These are phyloP conservation scores for Multifurca ochricompacta DNA, from an alignment of 768 basidiomycete genomes.

Conservation along the genomic window DNA sequence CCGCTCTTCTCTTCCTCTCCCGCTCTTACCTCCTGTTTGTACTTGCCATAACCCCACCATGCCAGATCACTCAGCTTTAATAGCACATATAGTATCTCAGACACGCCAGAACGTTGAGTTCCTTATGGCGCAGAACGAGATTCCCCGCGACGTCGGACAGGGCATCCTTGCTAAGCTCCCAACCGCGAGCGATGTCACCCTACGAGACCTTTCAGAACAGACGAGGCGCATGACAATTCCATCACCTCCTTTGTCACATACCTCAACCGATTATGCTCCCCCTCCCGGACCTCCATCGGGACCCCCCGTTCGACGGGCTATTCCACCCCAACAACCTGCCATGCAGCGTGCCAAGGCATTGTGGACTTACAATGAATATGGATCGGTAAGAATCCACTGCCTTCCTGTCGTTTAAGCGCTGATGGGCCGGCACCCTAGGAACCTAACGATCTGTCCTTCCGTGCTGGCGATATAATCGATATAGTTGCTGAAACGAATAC, in stretches of 20 bases:
- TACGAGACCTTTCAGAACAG: conserved; percentile 17
- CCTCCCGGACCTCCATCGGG: conserved; percentile 1
- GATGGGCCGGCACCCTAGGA: conserved; percentile 40
- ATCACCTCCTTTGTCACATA: background rate
- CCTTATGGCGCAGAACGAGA: conserved; percentile 36
- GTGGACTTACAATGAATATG: conserved; percentile 62
- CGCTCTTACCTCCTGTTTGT: background rate
- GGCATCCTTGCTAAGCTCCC: conserved; percentile 35
- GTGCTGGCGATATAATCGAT: conserved; percentile 67
- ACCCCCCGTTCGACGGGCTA: conserved; percentile 19
- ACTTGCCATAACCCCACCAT: conserved; percentile 4
- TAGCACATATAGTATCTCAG: conserved; percentile 46
- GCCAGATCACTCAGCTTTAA: conserved; percentile 34
- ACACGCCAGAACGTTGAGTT: conserved; percentile 41
- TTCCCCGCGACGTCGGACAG: conserved; percentile 34
- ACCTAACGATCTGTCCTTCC: conserved; percentile 72
- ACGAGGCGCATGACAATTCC: conserved; percentile 20
- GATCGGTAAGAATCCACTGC: conserved; percentile 32
- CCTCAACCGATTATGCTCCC: conserved; percentile 1
- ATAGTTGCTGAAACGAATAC: conserved; percentile 71
- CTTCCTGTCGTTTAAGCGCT: background rate
- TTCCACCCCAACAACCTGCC: conserved; percentile 20
- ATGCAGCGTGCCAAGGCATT: conserved; percentile 42
- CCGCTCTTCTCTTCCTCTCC: too few relatives aligned
- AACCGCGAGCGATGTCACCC: conserved; percentile 21